A percentile compares a stretch with the other conserved stretches of the same genome.
These are phyloP conservation scores for Cryptosporidium parvum DNA, from an alignment of 169 alveolate species.

Conservation along the genomic window DNA sequence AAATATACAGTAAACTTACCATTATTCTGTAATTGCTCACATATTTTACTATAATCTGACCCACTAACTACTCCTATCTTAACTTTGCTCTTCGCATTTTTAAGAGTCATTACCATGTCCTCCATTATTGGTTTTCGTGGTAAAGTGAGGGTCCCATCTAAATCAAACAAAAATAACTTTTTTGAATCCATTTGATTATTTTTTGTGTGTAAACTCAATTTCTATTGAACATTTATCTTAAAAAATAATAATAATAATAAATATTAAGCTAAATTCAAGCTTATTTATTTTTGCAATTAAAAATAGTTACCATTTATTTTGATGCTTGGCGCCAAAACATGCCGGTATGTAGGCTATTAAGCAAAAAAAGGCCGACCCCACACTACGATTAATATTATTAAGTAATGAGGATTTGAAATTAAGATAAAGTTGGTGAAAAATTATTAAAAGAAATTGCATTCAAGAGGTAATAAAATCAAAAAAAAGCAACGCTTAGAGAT, in stretches of 20 bases:
- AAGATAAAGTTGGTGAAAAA: background rate
- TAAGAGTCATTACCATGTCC: conserved; percentile 83
- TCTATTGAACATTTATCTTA: too few species aligned
- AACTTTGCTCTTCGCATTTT: conserved; percentile 78
- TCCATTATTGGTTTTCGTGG: conserved; percentile 84
- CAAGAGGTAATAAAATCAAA: background rate
- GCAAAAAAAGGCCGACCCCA: conserved; percentile 24
- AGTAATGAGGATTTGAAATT: conserved; percentile 19
- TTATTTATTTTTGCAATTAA: background rate
- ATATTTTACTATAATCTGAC: conserved; percentile 83
- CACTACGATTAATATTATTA: conserved; percentile 1
- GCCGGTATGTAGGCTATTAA: conserved; percentile 10
- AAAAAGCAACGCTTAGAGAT: background rate
- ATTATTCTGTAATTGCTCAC: conserved; percentile 83
- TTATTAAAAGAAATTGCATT: background rate
- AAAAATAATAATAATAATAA: background rate
- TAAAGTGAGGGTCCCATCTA: conserved; percentile 93
- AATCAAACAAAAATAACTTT: conserved; percentile 85
- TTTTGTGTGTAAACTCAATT: background rate
- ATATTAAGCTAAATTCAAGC: background rate
- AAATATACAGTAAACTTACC: conserved; percentile 3
- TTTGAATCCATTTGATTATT: background rate
- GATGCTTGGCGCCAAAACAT: conserved; percentile 38
- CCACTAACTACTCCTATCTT: conserved; percentile 90
- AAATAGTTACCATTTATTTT: background rate